A percentile compares a stretch with the other conserved stretches of the same genome.
Conservation (phyloP, 1,284 basidiomycete genomes). For the Ceratobasidium sp. region DNA sequence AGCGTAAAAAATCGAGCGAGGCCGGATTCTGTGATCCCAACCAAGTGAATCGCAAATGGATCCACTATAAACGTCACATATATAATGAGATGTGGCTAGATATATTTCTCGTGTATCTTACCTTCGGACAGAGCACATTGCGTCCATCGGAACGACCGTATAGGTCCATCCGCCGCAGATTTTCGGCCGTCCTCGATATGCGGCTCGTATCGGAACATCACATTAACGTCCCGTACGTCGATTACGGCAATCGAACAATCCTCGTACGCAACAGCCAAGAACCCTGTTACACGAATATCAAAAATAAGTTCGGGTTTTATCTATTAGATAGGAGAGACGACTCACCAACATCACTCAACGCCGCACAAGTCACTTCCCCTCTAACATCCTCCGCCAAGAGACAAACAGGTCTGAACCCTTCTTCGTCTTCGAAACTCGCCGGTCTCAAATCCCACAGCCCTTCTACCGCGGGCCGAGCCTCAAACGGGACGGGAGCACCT, state of each 20-base stretch:
- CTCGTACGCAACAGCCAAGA: slow-evolving; percentile 74
- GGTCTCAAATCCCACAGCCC: slow-evolving; percentile 64
- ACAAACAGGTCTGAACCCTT: slow-evolving; percentile 67
- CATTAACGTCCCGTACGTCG: slow-evolving; percentile 75
- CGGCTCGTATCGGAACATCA: slow-evolving; percentile 64
- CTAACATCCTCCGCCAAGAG: slow-evolving; percentile 65
- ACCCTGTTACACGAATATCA: slow-evolving; percentile 61
- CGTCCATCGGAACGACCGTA: slow-evolving; percentile 72
- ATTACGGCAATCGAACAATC: slow-evolving; percentile 70
- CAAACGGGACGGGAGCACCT: slow-evolving; percentile 46
- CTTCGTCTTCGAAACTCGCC: slow-evolving; percentile 54
- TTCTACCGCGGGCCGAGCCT: slow-evolving; percentile 54
- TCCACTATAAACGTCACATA: slow-evolving; percentile 58
- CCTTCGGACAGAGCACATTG: slow-evolving; percentile 67
- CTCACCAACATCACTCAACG: slow-evolving; percentile 76
- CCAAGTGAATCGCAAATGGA: slow-evolving; percentile 66
- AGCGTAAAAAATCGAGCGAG: slow-evolving; percentile 68
- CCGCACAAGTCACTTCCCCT: slow-evolving; percentile 64
- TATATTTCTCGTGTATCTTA: slow-evolving; percentile 48
- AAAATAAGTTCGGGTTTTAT: too few relatives aligned
- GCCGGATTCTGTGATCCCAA: slow-evolving; percentile 71
- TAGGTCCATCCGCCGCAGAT: slow-evolving; percentile 56
- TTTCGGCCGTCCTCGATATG: slow-evolving; percentile 52
- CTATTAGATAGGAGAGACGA: not conserved
- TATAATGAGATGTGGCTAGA: not conserved